These are phyloP conservation scores for Xylaria arbuscula DNA, from an alignment of 2,329 filamentous ascomycete species.

Conservation along the genomic window DNA sequence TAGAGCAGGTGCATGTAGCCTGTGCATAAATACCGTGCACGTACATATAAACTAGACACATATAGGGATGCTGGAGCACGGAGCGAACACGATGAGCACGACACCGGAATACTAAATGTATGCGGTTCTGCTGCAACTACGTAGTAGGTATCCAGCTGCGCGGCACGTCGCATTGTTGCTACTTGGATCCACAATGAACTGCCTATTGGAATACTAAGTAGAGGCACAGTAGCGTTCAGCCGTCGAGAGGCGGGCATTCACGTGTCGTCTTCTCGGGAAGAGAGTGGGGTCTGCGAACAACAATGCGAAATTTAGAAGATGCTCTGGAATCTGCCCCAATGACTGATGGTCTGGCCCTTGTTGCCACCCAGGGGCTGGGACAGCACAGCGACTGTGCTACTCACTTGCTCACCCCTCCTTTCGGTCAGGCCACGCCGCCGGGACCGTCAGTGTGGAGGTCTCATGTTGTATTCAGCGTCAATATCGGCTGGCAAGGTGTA, in stretches of 20 bases:
- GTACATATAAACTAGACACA: slow-evolving; percentile 1
- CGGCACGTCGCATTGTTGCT: slow-evolving; percentile 31
- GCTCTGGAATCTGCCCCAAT: slow-evolving; percentile 12
- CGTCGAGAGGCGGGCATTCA: slow-evolving; percentile 24
- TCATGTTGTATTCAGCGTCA: slow-evolving; percentile 6
- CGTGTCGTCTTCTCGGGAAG: slow-evolving; percentile 20
- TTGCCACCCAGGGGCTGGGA: slow-evolving; percentile 18
- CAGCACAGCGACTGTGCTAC: slow-evolving; percentile 6
- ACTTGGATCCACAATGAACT: slow-evolving; percentile 7
- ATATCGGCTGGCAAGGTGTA: background rate
- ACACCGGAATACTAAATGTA: background rate
- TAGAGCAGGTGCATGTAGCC: slow-evolving; percentile 16
- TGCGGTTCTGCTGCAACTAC: slow-evolving; percentile 17
- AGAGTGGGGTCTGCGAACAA: slow-evolving; percentile 3
- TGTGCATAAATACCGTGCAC: slow-evolving; percentile 38
- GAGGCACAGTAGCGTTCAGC: background rate
- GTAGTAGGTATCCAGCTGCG: slow-evolving; percentile 17
- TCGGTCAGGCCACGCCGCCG: slow-evolving; percentile 20
- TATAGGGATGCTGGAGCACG: slow-evolving; percentile 1
- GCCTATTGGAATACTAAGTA: background rate
- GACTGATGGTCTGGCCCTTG: slow-evolving; percentile 1
- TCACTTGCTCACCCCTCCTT: slow-evolving; percentile 6
- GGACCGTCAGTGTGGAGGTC: slow-evolving; percentile 2
- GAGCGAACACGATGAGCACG: slow-evolving; percentile 7
- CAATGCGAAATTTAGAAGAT: slow-evolving; percentile 4